Evolutionary conservation across 2,329 filamentous ascomycete genomes (phyloP).

Genomic region (Macrophomina tecta): DNA sequence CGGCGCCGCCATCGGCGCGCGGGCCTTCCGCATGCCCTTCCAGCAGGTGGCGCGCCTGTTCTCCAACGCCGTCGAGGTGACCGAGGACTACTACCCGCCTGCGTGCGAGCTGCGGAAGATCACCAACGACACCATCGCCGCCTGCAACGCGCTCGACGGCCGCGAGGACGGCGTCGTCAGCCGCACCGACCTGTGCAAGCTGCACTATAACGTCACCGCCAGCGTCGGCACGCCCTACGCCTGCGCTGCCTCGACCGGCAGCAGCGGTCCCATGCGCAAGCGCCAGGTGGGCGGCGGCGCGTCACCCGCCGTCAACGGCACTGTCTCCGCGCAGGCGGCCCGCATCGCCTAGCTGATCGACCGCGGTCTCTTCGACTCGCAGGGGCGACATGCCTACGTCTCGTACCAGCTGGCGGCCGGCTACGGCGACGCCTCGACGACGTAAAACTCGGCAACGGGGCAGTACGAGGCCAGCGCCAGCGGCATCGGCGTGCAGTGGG

Average conservation of each 20-base stretch:
- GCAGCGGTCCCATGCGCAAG: conserved; percentile 30
- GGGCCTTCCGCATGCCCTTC: conserved; percentile 54
- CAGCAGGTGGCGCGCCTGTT: conserved; percentile 55
- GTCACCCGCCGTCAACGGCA: conserved; percentile 40
- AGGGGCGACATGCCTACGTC: conserved; percentile 51
- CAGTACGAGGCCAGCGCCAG: conserved; percentile 41
- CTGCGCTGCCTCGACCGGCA: conserved; percentile 44
- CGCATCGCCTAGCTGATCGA: conserved; percentile 34
- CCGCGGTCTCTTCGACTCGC: conserved; percentile 49
- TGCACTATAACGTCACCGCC: conserved; percentile 54
- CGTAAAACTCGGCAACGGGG: conserved; percentile 43
- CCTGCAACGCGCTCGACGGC: conserved; percentile 63
- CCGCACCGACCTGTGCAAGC: conserved; percentile 55
- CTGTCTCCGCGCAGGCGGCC: conserved; percentile 38
- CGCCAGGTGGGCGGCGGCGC: not conserved
- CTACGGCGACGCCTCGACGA: conserved; percentile 44
- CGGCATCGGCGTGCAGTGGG: conserved; percentile 47
- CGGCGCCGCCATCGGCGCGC: conserved; percentile 54
- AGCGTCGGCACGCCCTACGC: conserved; percentile 55
- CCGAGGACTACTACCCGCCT: conserved; percentile 49
- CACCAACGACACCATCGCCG: conserved; percentile 60
- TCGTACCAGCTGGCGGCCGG: conserved; percentile 43
- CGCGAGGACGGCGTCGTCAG: conserved; percentile 60
- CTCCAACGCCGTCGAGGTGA: conserved; percentile 48
- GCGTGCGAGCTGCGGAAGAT: conserved; percentile 58